Evolutionary conservation across 345 rosid genomes (phyloP).

Genomic region (Corymbia maculata): DNA sequence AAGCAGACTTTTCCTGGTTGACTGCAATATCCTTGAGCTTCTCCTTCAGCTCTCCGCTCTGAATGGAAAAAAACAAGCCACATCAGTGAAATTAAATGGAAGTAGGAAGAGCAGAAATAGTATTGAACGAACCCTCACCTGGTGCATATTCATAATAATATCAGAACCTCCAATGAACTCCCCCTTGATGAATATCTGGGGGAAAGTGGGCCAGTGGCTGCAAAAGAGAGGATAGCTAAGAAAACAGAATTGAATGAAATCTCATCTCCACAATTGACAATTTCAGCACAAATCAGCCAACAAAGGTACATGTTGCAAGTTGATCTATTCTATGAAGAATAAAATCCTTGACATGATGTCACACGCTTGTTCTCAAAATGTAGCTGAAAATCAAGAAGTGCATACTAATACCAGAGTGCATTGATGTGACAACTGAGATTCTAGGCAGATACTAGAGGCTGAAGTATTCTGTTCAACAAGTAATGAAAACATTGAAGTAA

Average conservation of each 20-base stretch:
- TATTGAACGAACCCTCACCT: conserved; percentile 28
- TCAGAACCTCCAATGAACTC: conserved; percentile 94
- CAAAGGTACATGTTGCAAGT: neutral
- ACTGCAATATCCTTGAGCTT: conserved; percentile 51
- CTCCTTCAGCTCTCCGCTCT: conserved; percentile 83
- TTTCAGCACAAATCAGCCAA: neutral
- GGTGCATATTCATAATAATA: conserved; percentile 81
- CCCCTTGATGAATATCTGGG: conserved; percentile 85
- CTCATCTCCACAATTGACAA: neutral
- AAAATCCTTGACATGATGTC: neutral
- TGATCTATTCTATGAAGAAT: neutral
- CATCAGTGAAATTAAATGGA: neutral
- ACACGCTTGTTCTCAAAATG: neutral
- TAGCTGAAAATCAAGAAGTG: neutral
- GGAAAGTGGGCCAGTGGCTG: conserved; percentile 96
- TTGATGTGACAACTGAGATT: neutral
- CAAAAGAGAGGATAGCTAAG: neutral
- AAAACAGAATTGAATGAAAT: neutral
- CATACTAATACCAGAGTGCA: neutral
- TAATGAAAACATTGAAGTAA: neutral
- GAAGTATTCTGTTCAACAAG: neutral
- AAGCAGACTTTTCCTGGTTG: neutral
- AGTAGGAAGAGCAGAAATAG: neutral
- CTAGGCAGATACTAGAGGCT: neutral
- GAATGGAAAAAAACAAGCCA: neutral